Evolutionary conservation across 75 land plant species (phyloP).

Genomic region (Pinus tabuliformis): DNA sequence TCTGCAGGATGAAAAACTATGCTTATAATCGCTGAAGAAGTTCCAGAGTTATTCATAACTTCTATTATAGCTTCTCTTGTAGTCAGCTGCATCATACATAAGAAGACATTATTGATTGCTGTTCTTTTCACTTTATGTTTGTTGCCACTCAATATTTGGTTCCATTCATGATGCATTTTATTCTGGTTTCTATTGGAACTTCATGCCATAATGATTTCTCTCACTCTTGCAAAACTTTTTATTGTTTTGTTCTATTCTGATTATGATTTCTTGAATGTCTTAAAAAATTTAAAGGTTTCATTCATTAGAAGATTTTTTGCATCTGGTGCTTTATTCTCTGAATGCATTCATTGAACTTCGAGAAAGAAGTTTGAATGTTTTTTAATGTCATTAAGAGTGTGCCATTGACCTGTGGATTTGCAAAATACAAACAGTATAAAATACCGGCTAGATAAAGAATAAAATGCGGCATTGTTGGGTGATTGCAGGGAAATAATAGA

Average conservation of each 20-base stretch:
- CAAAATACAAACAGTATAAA: neutral
- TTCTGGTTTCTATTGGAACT: neutral
- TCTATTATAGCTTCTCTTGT: no score
- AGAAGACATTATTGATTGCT: neutral
- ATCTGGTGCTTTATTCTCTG: neutral
- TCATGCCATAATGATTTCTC: neutral
- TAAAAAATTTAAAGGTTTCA: no score
- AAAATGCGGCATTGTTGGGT: neutral
- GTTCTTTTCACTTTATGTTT: neutral
- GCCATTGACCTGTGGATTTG: neutral
- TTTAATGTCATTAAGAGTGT: neutral
- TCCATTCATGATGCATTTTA: neutral
- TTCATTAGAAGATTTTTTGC: neutral
- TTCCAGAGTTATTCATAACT: neutral
- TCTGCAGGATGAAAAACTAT: neutral
- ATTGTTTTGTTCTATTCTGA: no score
- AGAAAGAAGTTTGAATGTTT: neutral
- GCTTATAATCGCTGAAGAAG: neutral
- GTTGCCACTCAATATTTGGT: neutral
- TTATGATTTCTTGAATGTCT: neutral
- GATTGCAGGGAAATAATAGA: constrained; percentile 76
- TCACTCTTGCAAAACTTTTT: no score
- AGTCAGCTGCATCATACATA: neutral
- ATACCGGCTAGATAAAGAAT: no score
- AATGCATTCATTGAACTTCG: neutral